Base-by-base conservation (phyloP, 2,329 filamentous ascomycete genomes). In the Taxawa tesnikishii region DNA sequence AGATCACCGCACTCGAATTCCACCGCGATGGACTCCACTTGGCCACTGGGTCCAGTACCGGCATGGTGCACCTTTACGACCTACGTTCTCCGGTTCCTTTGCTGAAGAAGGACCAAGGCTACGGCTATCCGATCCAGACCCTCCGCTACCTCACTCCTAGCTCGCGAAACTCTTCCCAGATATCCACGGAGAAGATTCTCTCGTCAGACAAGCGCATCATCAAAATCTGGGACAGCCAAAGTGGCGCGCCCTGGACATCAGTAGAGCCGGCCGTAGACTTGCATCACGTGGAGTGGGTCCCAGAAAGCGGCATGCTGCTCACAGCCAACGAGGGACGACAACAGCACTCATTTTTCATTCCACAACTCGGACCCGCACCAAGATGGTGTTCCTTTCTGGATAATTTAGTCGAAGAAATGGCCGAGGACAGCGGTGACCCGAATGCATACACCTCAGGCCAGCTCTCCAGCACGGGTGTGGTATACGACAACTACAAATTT, bases 401-500 rank as follows among this genome's bases (percentile, higher is more conserved):
- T 59, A 94, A 92, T 49, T 75, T 98, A 49, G 90, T 96, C 7
- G 90, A 98, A 62, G 92, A 98, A 58, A 94, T 98, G 84, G 88
- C 88, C 6, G 88, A 96, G 52, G 73, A 78, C 44, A 65, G 66
- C 6, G 71, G 74, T 45, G 75, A 79, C 47, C 75, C 75, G 4
- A 68, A 71, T 35, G 59, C 63, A 3, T 68, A 59, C 45, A 58
- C 55, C 26, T 50, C 55, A n/a, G 30, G 37, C 17, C 40, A 41
- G 6, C 75, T 32, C 12, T 45, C 79, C 51, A 42, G 45, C 12
- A 47, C 43, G 7, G 79, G 79, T 17, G 79, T 90, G 46, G 83
- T 90, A 7, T 98, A 98, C 64, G 90, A 98, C 60, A 96, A 98
- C 59, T 96, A 88, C 73, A 98, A 96, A 60, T 98, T 98, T 72